Conservation (phyloP, 2,329 filamentous ascomycete genomes). For the Lecanicillium sp. region DNA sequence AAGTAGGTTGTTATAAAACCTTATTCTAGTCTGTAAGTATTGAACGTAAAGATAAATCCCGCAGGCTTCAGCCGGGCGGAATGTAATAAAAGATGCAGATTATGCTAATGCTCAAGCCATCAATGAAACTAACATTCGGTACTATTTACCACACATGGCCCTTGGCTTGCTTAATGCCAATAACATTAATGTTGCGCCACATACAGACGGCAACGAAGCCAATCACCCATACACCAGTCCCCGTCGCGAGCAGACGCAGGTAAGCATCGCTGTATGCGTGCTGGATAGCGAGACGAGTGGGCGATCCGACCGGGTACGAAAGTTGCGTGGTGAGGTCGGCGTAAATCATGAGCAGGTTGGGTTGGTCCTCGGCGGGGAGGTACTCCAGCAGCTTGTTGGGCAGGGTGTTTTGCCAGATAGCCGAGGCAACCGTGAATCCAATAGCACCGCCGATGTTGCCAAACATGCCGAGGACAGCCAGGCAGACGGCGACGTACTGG, state of each 20-base stretch:
- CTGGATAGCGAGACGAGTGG: conserved; percentile 48
- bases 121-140: conserved; percentile 23
- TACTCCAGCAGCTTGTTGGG: conserved; percentile 40
- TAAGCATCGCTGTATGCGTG: conserved; percentile 49
- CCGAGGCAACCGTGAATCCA: conserved; percentile 24
- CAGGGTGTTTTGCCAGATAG: conserved; percentile 28
- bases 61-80: too few species aligned
- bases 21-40: too few species aligned
- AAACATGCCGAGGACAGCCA: conserved; percentile 24
- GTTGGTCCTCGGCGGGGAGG: conserved; percentile 37
- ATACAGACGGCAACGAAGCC: conserved; percentile 34
- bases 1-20: too few species aligned
- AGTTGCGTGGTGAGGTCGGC: conserved; percentile 46
- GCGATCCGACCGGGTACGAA: conserved; percentile 39
- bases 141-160: conserved; percentile 25
- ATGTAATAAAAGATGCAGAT: too few species aligned
- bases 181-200: conserved; percentile 45
- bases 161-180: conserved; percentile 43
- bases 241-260: conserved; percentile 39
- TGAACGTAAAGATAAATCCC: too few species aligned
- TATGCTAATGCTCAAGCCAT: too few species aligned
- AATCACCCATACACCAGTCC: conserved; percentile 27
- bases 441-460: conserved; percentile 25
- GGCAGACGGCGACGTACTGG: conserved; percentile 26
- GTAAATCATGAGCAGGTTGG: conserved; percentile 44